Base-by-base conservation (phyloP, 768 basidiomycete species). In the Leccinum imitatum region DNA sequence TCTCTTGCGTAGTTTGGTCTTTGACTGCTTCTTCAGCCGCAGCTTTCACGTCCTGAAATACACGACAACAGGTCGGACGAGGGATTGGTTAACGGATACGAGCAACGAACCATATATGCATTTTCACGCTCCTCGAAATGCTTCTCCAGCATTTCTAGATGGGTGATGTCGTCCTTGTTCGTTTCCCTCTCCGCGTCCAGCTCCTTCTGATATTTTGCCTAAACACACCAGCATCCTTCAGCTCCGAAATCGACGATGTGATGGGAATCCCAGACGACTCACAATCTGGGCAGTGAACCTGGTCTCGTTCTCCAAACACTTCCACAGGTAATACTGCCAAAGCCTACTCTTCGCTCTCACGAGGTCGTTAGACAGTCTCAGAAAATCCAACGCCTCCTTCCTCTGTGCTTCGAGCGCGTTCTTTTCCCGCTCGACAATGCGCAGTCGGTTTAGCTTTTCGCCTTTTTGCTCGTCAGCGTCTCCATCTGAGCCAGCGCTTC, bases 351-450 rank as follows among this genome's bases (percentile, higher is more conserved):
- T 81, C 8, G 93, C 90, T 53, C 82, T 76, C 5, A 87, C 84
- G 55, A 87, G 83, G 58, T 92, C 88, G 68, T 98, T 97, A 71
- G 88, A 87, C 65, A 95, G 74, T 57, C 88, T 82, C 31, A 96
- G 77, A 71, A 86, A 98, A 60, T 90, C 86, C 65, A 97, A 89
- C 0, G 95, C 95, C 68, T 97, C 95, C 59, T 82, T 87, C 77
- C 96, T 94, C 79, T 91, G 84, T 30, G 83, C 87, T 73, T 98
- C 94, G 15, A 98, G 78, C 0, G 89, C 84, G 15, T 83, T 83
- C 74, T 95, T 95, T 73, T 98, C 97, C 61, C 87, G 85, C 74
- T 98, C 97, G 3, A 98, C 95, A 56, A 95, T 86, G 21, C 91
- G 84, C 10, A 99, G 79, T 5, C 95, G 82, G 63, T 90, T 94